Percentiles rank a stretch among this genome's conserved stretches.
phyloP scores from a whole-genome alignment of 495 filamentous ascomycete species.

The Neurospora sp. region DNA sequence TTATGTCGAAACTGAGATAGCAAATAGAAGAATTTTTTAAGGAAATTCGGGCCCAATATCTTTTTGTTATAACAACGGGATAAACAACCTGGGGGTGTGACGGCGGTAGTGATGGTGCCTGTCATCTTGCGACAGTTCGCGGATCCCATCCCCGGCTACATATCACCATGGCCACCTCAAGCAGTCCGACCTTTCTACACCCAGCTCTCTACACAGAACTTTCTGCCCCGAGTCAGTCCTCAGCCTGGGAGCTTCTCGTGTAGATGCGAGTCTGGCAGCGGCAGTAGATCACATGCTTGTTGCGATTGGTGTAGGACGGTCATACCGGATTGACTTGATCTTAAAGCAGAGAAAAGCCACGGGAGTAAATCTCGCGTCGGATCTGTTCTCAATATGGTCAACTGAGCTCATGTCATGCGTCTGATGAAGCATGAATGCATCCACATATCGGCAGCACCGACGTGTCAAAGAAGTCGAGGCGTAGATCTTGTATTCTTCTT shows the following conservation, averaged over 20 bases:
- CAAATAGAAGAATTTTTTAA: background rate
- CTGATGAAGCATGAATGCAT: background rate
- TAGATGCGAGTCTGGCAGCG: background rate
- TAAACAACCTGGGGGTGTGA: no score
- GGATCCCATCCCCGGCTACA: background rate
- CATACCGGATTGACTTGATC: background rate
- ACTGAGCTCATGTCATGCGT: no score
- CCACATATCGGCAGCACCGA: background rate
- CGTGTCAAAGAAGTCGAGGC: no score
- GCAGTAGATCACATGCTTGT: background rate
- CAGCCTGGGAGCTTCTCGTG: background rate
- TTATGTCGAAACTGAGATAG: background rate
- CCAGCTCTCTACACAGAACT: background rate
- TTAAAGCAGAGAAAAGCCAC: background rate
- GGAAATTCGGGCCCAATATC: no score
- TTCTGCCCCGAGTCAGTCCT: background rate
- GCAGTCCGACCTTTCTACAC: background rate
- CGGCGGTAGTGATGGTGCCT: background rate
- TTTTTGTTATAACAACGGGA: no score
- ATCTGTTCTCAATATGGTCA: no score
- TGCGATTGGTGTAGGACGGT: background rate
- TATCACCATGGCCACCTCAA: background rate
- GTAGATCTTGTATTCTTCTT: no score
- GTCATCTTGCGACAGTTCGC: background rate
- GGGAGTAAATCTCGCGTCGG: no score